Conservation (phyloP, 768 basidiomycete genomes). For the Floccularia luteovirens region DNA sequence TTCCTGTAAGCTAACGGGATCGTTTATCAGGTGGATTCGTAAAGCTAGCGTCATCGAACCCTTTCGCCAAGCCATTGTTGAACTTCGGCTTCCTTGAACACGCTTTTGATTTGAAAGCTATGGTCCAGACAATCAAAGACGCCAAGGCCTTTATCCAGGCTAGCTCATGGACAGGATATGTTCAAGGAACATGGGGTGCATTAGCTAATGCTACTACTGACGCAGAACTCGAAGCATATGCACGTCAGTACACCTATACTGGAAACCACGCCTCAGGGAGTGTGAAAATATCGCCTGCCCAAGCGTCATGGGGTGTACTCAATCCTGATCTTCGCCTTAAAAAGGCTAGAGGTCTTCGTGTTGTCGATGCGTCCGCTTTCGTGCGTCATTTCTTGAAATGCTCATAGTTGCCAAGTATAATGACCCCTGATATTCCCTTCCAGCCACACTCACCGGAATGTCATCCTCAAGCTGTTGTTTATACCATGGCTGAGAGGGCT, state of each 20-base stretch:
- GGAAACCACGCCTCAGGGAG: conserved; percentile 20
- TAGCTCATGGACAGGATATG: conserved; percentile 17
- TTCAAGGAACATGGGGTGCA: conserved; percentile 10
- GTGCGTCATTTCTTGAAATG: conserved; percentile 7
- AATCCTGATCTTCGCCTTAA: conserved; percentile 26
- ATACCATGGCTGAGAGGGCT: conserved; percentile 21
- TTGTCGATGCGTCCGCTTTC: conserved; percentile 30
- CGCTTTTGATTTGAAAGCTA: conserved; percentile 15
- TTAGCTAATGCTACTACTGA: conserved; percentile 18
- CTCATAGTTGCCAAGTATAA: too few species aligned
- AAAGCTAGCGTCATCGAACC: conserved; percentile 17
- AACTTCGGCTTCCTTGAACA: conserved; percentile 13
- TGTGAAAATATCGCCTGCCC: conserved; percentile 18
- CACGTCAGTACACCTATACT: conserved; percentile 11
- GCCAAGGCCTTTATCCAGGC: conserved; percentile 17
- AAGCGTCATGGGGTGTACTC: conserved; percentile 21
- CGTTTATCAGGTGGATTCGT: conserved; percentile 14
- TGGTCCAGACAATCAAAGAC: conserved; percentile 18
- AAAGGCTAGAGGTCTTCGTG: conserved; percentile 20
- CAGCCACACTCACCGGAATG: conserved; percentile 16
- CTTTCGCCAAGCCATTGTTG: conserved; percentile 17
- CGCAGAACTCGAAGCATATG: conserved; percentile 13
- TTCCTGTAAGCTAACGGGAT: neutral
- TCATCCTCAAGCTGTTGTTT: conserved; percentile 19
- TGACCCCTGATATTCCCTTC: conserved; percentile 1